Base-by-base conservation (phyloP, 768 basidiomycete genomes). In the Pisolithus sp. region DNA sequence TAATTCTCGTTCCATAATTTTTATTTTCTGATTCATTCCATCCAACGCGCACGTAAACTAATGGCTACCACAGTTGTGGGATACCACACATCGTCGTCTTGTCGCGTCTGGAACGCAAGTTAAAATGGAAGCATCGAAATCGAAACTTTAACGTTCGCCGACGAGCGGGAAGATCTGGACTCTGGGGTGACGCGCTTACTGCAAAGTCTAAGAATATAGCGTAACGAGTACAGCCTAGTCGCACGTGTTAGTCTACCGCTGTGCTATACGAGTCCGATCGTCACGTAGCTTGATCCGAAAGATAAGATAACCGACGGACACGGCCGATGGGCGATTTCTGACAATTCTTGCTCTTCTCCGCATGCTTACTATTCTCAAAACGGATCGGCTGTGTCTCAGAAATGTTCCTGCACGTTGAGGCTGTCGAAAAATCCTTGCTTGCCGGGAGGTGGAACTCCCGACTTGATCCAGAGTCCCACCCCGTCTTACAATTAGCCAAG, bases 361-460 rank as follows among this genome's bases (percentile, higher is more conserved):
- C 3, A 31, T 31, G 10, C 30, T 9, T 31, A 12, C 30, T 10
- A 31, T 34, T 24, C 20, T 42, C 21, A 12, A 24, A 42, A 42
- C 21, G 5, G 18, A 42, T 21, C 20, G 2, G 23, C n/a, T 21
- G 10, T 10, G 15, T 34, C 34, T 21, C 7, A 34, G 6, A 20
- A 37, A 34, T 52, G 51, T 31, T n/a, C 44, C 63, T 66, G 52
- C 38, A 66, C 39, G 39, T 57, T 30, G 62, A 62, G 15, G 28
- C 51, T 40, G 62, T 85, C 52, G 80, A 89, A 66, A 80, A 73
- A 57, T 74, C 77, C 36, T 70, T 89, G 18, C 66, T 89, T n/a
- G 65, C 64, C 39, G 83, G 83, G 2, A 62, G 59, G 39, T 78
- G 76, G 76, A 65, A 73, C 43, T 44, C 53, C 2, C 44, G 31